Conservation (phyloP, 78 protist genomes). For the Emiliania huxleyi region DNA sequence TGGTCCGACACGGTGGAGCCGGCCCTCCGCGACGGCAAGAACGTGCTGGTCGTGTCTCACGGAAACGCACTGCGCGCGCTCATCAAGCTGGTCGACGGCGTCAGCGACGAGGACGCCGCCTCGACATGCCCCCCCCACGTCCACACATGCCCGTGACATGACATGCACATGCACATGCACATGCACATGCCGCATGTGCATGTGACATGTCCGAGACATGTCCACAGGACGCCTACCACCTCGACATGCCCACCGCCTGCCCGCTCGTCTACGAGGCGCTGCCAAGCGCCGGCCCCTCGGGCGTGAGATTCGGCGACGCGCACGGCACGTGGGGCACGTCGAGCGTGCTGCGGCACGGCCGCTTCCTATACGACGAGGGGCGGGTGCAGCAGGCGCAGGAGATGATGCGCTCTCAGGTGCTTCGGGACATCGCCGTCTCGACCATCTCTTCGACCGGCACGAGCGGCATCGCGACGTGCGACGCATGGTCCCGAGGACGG, state of each 20-base stretch:
- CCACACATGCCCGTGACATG: too few relatives aligned
- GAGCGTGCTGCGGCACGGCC: neutral
- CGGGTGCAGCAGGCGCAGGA: neutral
- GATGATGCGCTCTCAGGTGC: neutral
- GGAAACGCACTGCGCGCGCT: slow-evolving; percentile 91
- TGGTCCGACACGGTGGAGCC: slow-evolving; percentile 44
- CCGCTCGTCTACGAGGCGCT: slow-evolving; percentile 82
- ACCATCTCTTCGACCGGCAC: neutral
- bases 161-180: too few relatives aligned
- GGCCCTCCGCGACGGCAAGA: slow-evolving; percentile 68
- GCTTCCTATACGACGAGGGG: neutral
- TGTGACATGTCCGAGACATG: too few relatives aligned
- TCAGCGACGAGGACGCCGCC: slow-evolving; percentile 60
- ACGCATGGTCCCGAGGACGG: neutral
- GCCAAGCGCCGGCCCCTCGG: neutral
- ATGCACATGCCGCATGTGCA: too few relatives aligned
- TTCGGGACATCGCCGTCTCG: neutral
- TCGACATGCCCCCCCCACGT: slow-evolving; percentile 50
- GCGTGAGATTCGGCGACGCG: too few relatives aligned
- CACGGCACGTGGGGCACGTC: neutral
- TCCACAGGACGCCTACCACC: too few relatives aligned
- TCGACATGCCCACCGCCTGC: slow-evolving; percentile 88
- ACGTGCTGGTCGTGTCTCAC: slow-evolving; percentile 86
- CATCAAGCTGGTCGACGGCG: slow-evolving; percentile 78
- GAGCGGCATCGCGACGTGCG: neutral